These are phyloP conservation scores for Linaria vulgaris DNA, from an alignment of 257 asterid genomes.

Conservation along the genomic window DNA sequence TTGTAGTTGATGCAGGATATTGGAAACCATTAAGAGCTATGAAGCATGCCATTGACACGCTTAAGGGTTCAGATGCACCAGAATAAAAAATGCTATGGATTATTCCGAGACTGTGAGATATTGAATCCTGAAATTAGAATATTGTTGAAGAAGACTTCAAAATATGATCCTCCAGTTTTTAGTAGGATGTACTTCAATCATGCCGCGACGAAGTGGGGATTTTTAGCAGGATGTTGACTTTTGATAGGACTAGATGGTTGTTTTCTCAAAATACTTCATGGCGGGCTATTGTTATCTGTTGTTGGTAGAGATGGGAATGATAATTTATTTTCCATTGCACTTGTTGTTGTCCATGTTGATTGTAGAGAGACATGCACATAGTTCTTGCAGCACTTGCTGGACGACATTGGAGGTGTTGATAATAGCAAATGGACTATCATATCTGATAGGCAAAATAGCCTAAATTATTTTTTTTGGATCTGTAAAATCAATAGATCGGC, in stretches of 20 bases:
- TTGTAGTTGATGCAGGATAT: not conserved
- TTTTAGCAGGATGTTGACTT: not conserved
- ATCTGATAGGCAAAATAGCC: no score
- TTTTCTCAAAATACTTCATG: not conserved
- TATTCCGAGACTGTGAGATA: not conserved
- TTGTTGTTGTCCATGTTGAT: no score
- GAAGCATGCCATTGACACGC: not conserved
- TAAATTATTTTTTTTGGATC: no score
- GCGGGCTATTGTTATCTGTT: not conserved
- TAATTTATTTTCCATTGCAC: conserved; percentile 1
- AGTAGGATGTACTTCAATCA: no score
- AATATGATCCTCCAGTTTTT: not conserved
- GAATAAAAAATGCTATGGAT: not conserved
- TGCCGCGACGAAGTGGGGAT: not conserved
- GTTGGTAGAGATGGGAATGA: conserved; percentile 7
- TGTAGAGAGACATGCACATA: no score
- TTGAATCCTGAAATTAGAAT: not conserved
- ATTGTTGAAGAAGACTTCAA: not conserved
- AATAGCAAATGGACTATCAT: no score
- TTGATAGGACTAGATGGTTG: not conserved
- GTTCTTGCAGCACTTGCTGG: no score
- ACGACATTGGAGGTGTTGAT: no score
- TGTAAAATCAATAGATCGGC: no score
- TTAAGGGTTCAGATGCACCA: not conserved
- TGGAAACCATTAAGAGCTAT: not conserved